These are phyloP conservation scores for Nannochloropsis salina DNA, from an alignment of 108 stramenopile genomes.

Conservation along the genomic window DNA sequence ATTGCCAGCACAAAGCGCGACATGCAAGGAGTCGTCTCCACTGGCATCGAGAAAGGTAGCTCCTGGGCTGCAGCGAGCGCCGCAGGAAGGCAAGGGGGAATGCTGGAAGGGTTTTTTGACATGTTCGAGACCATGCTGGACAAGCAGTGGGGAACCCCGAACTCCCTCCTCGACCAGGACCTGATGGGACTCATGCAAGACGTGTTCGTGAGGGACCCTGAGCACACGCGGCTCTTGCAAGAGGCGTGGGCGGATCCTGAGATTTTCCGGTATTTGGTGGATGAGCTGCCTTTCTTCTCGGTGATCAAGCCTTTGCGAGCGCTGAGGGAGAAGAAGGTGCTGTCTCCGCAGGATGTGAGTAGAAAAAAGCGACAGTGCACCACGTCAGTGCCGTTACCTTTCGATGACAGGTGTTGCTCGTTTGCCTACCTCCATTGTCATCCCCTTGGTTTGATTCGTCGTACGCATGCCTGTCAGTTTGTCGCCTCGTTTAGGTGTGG, in stretches of 20 bases:
- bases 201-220: neutral
- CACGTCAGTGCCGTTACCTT: no score
- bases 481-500: no score
- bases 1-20: neutral
- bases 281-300: neutral
- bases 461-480: no score
- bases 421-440: no score
- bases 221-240: neutral
- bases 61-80: neutral
- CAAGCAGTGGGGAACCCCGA: neutral
- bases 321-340: neutral
- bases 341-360: neutral
- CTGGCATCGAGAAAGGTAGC: neutral
- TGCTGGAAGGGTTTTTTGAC: neutral
- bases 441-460: no score
- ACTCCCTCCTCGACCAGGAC: neutral
- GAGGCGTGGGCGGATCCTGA: constrained; percentile 9
- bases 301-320: neutral
- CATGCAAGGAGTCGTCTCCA: neutral
- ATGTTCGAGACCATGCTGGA: neutral
- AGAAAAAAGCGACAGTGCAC: no score
- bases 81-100: no score
- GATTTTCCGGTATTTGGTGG: neutral
- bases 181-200: neutral
- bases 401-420: no score